Evolutionary conservation across 768 basidiomycete species (phyloP).

Genomic region (Lactarius quietus): DNA sequence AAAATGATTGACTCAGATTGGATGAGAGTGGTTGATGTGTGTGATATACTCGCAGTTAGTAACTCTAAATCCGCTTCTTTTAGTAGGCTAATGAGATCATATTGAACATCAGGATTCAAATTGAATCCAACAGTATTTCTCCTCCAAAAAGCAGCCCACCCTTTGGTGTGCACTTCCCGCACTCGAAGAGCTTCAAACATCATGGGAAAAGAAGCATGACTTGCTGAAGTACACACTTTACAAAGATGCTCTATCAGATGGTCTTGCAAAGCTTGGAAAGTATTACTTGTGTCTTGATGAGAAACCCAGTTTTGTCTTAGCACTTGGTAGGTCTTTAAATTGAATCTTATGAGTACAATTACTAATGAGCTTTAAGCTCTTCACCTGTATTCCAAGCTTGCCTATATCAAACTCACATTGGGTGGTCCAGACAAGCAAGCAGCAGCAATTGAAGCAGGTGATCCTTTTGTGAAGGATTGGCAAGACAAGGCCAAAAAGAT

Average conservation of each 20-base stretch:
- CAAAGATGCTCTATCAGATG: not conserved
- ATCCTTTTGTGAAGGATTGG: too few relatives aligned
- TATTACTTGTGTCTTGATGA: not conserved
- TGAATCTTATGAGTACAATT: not conserved
- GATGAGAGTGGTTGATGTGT: not conserved
- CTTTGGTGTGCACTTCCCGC: not conserved
- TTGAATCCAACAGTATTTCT: not conserved
- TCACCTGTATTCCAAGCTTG: conserved; percentile 2
- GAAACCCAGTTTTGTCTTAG: not conserved
- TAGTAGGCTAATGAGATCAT: too few relatives aligned
- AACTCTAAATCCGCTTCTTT: too few relatives aligned
- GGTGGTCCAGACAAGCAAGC: not conserved
- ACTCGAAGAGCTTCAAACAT: not conserved
- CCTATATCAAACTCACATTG: not conserved
- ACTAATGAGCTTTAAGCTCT: not conserved
- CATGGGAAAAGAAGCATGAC: not conserved
- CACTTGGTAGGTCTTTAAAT: not conserved
- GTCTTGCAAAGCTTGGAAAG: not conserved
- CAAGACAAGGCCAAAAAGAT: too few relatives aligned
- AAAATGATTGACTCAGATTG: not conserved
- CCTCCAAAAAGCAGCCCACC: not conserved
- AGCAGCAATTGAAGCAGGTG: too few relatives aligned
- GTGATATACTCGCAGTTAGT: not conserved
- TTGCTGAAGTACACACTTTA: not conserved
- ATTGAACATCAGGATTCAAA: not conserved